Conservation (phyloP, 164 flowering plant genomes). For the Echeveria elegans region DNA sequence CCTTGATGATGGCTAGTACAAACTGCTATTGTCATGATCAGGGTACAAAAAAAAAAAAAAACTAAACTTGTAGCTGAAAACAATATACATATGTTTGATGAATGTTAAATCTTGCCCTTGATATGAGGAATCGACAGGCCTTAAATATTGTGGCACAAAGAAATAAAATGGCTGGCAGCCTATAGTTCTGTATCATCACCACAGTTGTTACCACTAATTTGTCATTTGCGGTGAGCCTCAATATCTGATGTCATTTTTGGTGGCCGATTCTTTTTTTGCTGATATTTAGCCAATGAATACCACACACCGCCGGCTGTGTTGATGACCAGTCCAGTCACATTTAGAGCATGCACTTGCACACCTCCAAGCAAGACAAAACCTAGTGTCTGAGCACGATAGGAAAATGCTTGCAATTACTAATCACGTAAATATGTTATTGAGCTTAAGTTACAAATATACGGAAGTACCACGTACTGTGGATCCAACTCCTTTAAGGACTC, state of each 20-base stretch:
- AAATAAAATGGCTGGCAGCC: neutral
- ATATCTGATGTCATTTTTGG: conserved; percentile 39
- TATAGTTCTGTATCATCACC: neutral
- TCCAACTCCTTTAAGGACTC: conserved; percentile 98
- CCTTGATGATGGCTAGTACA: too few species aligned
- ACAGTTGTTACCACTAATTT: conserved; percentile 19
- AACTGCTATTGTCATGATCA: too few species aligned
- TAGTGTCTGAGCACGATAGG: conserved; percentile 45
- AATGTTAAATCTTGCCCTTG: too few species aligned
- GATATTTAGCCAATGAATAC: conserved; percentile 91
- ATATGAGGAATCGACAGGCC: neutral
- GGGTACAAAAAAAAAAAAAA: too few species aligned
- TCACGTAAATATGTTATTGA: neutral
- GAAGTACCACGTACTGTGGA: conserved; percentile 58
- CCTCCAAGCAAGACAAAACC: conserved; percentile 93
- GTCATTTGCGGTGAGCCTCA: conserved; percentile 47
- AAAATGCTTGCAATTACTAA: neutral
- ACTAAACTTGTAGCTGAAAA: too few species aligned
- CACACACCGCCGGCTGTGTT: conserved; percentile 95
- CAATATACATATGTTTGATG: too few species aligned
- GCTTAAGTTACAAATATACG: neutral
- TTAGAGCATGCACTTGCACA: conserved; percentile 78
- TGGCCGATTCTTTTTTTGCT: conserved; percentile 60
- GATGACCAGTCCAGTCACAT: conserved; percentile 80
- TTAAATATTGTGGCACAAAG: too few species aligned